Evolutionary conservation across 1,284 basidiomycete species (phyloP).

Genomic region (Rhodotorula sp.): DNA sequence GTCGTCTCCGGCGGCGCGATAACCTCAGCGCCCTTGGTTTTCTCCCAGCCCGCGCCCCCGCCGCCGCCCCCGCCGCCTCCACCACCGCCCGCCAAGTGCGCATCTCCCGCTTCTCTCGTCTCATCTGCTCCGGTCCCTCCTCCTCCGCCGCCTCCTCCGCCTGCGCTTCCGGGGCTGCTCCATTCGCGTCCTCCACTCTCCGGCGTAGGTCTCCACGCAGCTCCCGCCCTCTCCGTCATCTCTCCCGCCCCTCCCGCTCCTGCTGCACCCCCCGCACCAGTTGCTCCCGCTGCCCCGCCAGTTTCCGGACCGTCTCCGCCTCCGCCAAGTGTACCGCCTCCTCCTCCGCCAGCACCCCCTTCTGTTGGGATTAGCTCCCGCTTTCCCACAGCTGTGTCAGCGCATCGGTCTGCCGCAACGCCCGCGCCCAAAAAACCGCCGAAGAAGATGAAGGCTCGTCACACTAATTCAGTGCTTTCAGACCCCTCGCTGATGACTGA

Average conservation of each 20-base stretch:
- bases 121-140: slow-evolving; percentile 1
- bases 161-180: background rate
- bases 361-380: background rate
- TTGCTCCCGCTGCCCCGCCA: too few species aligned
- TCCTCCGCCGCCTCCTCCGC: slow-evolving; percentile 33
- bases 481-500: background rate
- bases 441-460: slow-evolving; percentile 67
- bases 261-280: too few species aligned
- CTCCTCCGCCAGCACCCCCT: slow-evolving; percentile 14
- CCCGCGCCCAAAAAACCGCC: slow-evolving; percentile 49
- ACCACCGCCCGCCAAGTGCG: slow-evolving; percentile 1
- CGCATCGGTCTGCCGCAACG: background rate
- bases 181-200: too few species aligned
- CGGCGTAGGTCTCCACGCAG: too few species aligned
- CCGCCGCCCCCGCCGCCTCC: slow-evolving; percentile 18
- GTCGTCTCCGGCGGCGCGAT: background rate
- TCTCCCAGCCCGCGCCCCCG: background rate
- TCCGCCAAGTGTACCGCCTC: slow-evolving; percentile 16
- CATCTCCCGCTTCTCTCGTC: background rate
- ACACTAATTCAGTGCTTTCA: slow-evolving; percentile 34
- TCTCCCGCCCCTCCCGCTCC: background rate
- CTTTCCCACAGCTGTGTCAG: background rate
- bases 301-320: slow-evolving; percentile 4
- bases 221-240: slow-evolving; percentile 7
- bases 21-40: background rate